Evolutionary conservation across 371 early-diverging fungal genomes (phyloP), one percentile per base, ranked within the genome.

Genomic region (Umbelopsis sp.): DNA sequence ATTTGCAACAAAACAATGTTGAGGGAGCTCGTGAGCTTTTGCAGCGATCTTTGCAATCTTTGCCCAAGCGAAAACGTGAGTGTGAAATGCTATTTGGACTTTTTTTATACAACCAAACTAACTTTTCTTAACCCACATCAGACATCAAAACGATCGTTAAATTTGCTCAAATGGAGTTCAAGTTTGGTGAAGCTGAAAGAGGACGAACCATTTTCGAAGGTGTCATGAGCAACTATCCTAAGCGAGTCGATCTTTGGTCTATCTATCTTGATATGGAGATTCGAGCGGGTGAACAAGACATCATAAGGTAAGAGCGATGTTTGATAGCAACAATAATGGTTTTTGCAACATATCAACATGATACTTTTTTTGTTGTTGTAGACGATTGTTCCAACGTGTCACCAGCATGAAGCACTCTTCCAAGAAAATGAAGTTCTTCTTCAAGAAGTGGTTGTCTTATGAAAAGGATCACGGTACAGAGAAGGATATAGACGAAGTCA

Each of bases 371-470:
- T 22, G 22, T 22, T 22, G 22, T 22, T 69, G 53, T 73, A 93
- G 96, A 70, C 91, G 93, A 14, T 76, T 99, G 57, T 98, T 97
- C 82, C 92, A 95, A 68, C 92, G 97, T 44, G 89, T 93, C 44
- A 89, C 94, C 24, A 84, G 87, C 18, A 77, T 94, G 84, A 94
- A 95, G 77, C 84, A 94, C 69, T 94, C 96, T n/a, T 91, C 96
- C 38, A 97, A 96, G 82, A 95, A 97, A 89, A 94, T 97, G 94
- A 98, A 97, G 80, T 96, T 94, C 85, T 89, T 99, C 76, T 98
- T 98, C 84, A 98, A 98, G 83, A 95, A 95, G 78, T 98, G 94
- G 90, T 86, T 99, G 37, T 89, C 90, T 29, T 98, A 93, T 74
- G 99, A 98, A 76, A 94, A 96, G 84, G 82, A 86, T 35, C 80